Evolutionary conservation across 805 yeast genomes (phyloP), one percentile per base, ranked within the genome.

Genomic region (Candida broadrunensis): DNA sequence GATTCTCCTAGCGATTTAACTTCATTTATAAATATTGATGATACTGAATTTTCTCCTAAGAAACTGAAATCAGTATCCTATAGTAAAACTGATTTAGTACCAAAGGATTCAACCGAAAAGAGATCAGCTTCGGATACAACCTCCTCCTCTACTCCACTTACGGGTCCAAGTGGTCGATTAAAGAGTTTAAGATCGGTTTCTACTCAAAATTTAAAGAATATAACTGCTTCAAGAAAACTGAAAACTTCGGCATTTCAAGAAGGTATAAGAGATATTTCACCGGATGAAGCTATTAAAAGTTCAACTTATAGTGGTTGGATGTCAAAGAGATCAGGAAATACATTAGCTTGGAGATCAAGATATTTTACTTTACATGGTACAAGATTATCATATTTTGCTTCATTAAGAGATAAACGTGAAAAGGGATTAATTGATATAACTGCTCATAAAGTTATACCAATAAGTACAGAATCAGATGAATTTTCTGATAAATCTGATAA

Each of bases 341-440:
- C 83, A 43, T 78, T 95, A 3, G 79, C 88, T 14, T 93, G 99
- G 98, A 85, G 90, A 53, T 83, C 83, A 42, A 77, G 99, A 38
- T 83, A 73, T 54, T 90, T 90, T 57, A 81, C 91, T 0, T 70
- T 93, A 26, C 96, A 93, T 64, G 96, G 96, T 2, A 93, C 99
- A 0, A 72, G 99, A 51, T 65, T 93, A 41, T 88, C 97, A 4
- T 93, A 93, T 60, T 93, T 88, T 60, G 74, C 85, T 0, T 78
- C 84, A 13, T 70, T 86, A 50, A 78, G 78, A 39, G 99, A 93
- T 61, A 77, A 78, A 29, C 77, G 81, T 47, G 99, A 93, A 58
- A 83, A 85, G 51, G 99, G 99, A 0, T 68, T 93, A 40, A 93
- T 93, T 47, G 99, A 93, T 62, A 89, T 93, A 42, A 93, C 97